Base-by-base conservation (phyloP, 257 asterid species). In the Plantago major region DNA sequence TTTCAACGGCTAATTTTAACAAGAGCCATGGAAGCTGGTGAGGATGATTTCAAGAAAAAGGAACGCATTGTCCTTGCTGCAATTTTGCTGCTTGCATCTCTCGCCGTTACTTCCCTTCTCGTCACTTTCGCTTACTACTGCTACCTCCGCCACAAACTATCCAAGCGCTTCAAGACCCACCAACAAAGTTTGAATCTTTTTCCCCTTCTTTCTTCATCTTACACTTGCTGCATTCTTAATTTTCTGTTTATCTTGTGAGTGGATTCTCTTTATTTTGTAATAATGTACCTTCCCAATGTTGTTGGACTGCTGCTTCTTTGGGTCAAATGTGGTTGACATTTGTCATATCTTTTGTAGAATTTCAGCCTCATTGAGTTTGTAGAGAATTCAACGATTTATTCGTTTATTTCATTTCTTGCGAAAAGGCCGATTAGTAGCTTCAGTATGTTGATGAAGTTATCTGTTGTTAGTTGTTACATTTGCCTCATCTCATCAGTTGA, bases 101-200 rank as follows among this genome's bases (percentile, higher is more conserved):
- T 79, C 15, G 81, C 95, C 52, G 63, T 88, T 72, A 80, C 81
- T 60, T 88, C 95, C 6, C 58, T 82, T 76, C 76, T 86, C 9
- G 73, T 75, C 7, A 79, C 95, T 11, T 76, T 91, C 48, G 65
- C 71, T 64, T 91, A 91, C 83, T 91, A 85, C 67, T 85, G 91
- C 72, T 84, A 88, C 69, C 78, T 91, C 58, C 72, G 91, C 42
- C 66, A 58, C 77, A 88, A 82, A 74, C 84, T 88, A 64, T 77
- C 95, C 69, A 77, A 71, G 60, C 83, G 90, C 63, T 58, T 71
- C 45, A 85, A 82, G 37, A 57, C 68, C 62, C 77, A 42, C 14
- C 73, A 47, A 1, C 75, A 82, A 67, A 60, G 98, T 88, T 65
- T 64, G 81, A 60, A 18, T 51, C 40, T 10, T 72, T 45, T 22